A percentile compares a stretch with the other conserved stretches of the same genome.
Evolutionary conservation across 805 yeast species (phyloP).

Genomic region (Metschnikowia amazonensis): DNA sequence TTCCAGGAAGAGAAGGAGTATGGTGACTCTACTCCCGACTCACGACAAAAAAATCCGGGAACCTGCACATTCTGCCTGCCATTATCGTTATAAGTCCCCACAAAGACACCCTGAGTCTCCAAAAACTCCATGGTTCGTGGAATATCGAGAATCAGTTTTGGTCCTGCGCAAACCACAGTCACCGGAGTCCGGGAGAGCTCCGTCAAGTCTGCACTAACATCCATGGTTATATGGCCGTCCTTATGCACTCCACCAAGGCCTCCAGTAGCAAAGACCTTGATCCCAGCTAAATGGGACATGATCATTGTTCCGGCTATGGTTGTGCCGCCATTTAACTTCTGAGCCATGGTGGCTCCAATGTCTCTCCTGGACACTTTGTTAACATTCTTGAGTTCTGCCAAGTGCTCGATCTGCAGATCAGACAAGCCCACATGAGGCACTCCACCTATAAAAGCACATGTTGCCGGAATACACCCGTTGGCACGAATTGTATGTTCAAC

Average conservation of each 20-base stretch:
- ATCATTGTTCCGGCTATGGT: constrained; percentile 90
- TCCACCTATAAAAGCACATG: constrained; percentile 75
- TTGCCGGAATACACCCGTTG: constrained; percentile 76
- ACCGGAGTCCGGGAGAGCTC: constrained; percentile 81
- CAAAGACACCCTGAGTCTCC: constrained; percentile 89
- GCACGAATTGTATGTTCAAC: constrained; percentile 62
- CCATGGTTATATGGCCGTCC: constrained; percentile 71
- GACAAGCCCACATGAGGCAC: constrained; percentile 65
- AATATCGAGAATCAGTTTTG: constrained; percentile 80
- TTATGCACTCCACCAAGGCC: constrained; percentile 91
- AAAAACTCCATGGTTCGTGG: constrained; percentile 77
- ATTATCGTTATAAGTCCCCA: constrained; percentile 57
- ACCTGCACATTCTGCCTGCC: constrained; percentile 44
- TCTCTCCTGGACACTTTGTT: constrained; percentile 78
- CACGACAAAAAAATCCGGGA: constrained; percentile 81
- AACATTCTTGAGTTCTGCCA: constrained; percentile 43
- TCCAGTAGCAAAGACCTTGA: constrained; percentile 86
- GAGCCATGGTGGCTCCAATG: constrained; percentile 66
- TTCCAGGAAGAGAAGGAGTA: constrained; percentile 50
- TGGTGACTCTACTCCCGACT: constrained; percentile 72
- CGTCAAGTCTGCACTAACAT: constrained; percentile 81
- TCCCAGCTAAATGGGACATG: constrained; percentile 68
- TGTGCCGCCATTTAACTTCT: constrained; percentile 73
- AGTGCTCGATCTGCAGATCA: constrained; percentile 41
- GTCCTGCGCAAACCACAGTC: constrained; percentile 90